Evolutionary conservation across 176 grass and related monocot genomes (phyloP), one percentile per base, ranked within the genome.

Genomic region (Themeda triandra): DNA sequence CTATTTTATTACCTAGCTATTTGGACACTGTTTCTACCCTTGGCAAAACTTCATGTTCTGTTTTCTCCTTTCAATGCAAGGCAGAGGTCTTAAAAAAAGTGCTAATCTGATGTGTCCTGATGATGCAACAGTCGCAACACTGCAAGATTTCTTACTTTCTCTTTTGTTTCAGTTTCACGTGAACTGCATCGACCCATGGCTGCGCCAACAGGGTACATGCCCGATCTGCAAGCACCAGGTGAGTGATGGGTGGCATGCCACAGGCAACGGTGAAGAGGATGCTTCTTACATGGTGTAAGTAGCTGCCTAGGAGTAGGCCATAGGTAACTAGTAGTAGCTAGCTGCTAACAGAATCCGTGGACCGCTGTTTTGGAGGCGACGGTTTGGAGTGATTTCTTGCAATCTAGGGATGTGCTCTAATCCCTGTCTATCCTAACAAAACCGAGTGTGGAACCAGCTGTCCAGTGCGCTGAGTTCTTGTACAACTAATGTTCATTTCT

Each of bases 161-260:
- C 29, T 44, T 51, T 77, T 83, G 63, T 72, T 82, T 49, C 86
- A 98, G 96, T 98, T 98, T 67, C 96, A 98, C 81, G 87, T 78
- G 31, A 85, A 88, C 66, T 98, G 96, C 75, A 98, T 98, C 18
- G 96, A 98, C 78, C 96, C 96, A 35, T 98, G 96, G 96, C 51
- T 98, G 83, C 93, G 96, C 48, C 96, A 98, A 51, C 91, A 94
- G 88, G 96, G 93, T 12, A 98, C 93, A 83, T 98, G 96, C 80
- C 96, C 96, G 28, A 82, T 98, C 58, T 98, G 96, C 90, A 98
- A 98, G 85, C 91, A 95, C 62, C 85, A 85, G 42, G 96, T 90
- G 10, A 87, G 80, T 42, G 77, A 89, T 32, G 88, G 75, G 42
- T 95, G 93, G 90, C 88, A 69, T 36, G 71, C 27, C 8, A 54